These are phyloP conservation scores for Polymyxa betae DNA, from an alignment of 208 protist genomes.

Conservation along the genomic window DNA sequence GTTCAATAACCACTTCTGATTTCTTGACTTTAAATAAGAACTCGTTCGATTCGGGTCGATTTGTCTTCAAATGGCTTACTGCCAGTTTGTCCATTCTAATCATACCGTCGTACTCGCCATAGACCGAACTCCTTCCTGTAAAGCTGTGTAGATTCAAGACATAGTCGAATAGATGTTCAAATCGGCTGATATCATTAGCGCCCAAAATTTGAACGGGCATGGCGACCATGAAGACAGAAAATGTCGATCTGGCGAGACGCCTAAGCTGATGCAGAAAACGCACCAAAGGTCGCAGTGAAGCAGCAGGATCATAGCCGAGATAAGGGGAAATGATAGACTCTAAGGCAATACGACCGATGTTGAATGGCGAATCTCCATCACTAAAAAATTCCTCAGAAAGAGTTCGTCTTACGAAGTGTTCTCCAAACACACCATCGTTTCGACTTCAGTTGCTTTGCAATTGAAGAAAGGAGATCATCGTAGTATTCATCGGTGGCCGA, in stretches of 20 bases:
- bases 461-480: neutral
- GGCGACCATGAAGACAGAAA: neutral
- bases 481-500: neutral
- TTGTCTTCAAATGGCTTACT: neutral
- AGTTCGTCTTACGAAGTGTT: neutral
- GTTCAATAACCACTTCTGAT: neutral
- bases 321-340: neutral
- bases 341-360: neutral
- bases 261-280: neutral
- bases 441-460: neutral
- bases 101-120: neutral
- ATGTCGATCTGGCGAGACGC: neutral
- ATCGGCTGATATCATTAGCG: neutral
- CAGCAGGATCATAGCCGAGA: neutral
- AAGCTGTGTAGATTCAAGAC: conserved; percentile 41
- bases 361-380: neutral
- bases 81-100: neutral
- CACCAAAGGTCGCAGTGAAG: neutral
- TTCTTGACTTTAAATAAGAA: conserved; percentile 41
- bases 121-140: neutral
- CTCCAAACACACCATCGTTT: neutral
- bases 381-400: neutral
- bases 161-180: neutral
- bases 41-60: neutral
- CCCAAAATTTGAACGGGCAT: neutral